These are phyloP conservation scores for Vanrija sp. DNA, from an alignment of 1,284 basidiomycete species.

Conservation along the genomic window DNA sequence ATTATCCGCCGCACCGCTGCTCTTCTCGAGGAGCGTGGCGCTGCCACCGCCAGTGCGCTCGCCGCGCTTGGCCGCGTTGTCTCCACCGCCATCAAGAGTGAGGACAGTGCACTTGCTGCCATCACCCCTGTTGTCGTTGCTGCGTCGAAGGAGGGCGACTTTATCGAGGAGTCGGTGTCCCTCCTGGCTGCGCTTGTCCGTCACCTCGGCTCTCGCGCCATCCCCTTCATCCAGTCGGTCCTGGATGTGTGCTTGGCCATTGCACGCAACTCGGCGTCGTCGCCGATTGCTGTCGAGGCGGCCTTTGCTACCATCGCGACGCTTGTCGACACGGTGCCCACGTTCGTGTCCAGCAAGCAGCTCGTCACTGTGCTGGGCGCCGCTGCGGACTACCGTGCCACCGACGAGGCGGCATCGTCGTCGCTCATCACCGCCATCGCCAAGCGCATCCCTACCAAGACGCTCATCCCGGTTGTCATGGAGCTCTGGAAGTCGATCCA, in stretches of 20 bases:
- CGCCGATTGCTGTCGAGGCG: constrained; percentile 16
- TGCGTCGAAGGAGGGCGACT: constrained; percentile 47
- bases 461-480: constrained; percentile 61
- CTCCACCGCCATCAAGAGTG: constrained; percentile 58
- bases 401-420: constrained; percentile 20
- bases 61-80: constrained; percentile 60
- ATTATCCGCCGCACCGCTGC: constrained; percentile 51
- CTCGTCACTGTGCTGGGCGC: constrained; percentile 45
- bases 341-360: constrained; percentile 49
- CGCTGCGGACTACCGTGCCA: constrained; percentile 32
- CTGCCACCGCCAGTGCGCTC: constrained; percentile 51
- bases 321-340: constrained; percentile 46
- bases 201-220: constrained; percentile 77
- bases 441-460: constrained; percentile 65
- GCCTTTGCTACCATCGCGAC: constrained; percentile 31
- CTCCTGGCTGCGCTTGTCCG: constrained; percentile 51
- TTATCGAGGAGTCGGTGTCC: constrained; percentile 46
- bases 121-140: constrained; percentile 60
- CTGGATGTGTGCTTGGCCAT: constrained; percentile 58
- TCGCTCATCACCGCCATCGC: constrained; percentile 56
- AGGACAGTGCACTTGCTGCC: constrained; percentile 62
- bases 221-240: constrained; percentile 74
- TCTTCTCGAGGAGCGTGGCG: constrained; percentile 47
- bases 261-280: constrained; percentile 43
- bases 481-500: constrained; percentile 46